Percentiles rank a stretch among this genome's conserved stretches.
Evolutionary conservation across 2,329 filamentous ascomycete species (phyloP).

Genomic region (Bipolaris sorokiniana): DNA sequence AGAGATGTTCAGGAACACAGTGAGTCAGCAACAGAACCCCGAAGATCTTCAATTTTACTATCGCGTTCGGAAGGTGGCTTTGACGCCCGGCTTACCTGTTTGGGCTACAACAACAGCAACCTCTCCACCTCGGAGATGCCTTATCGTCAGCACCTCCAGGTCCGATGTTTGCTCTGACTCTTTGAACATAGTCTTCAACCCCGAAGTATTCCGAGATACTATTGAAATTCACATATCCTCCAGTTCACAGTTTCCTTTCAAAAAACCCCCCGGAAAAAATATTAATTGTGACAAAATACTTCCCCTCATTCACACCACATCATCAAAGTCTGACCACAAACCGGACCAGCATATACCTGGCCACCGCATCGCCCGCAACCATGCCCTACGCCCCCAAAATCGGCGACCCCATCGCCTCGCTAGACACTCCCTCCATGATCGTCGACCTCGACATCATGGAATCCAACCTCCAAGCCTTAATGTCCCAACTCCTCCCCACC

Average conservation of each 20-base stretch:
- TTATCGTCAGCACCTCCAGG: conserved; percentile 3
- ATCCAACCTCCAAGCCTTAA: conserved; percentile 57
- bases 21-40: background rate
- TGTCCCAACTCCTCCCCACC: conserved; percentile 54
- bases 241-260: no score
- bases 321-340: no score
- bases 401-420: conserved; percentile 52
- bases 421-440: conserved; percentile 64
- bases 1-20: background rate
- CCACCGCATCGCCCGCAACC: conserved; percentile 1
- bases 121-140: conserved; percentile 6
- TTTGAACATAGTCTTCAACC: background rate
- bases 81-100: conserved; percentile 22
- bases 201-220: no score
- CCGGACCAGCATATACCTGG: no score
- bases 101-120: conserved; percentile 3
- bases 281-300: background rate
- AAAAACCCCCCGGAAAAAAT: no score
- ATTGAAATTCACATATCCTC: no score
- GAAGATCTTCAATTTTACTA: background rate
- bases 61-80: conserved; percentile 13
- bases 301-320: background rate
- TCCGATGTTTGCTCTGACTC: conserved; percentile 8
- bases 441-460: conserved; percentile 62
- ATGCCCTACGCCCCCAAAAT: conserved; percentile 51